A percentile compares a stretch with the other conserved stretches of the same genome.
phyloP scores from a whole-genome alignment of 2,329 filamentous ascomycete genomes.

The Colletotrichum godetiae region DNA sequence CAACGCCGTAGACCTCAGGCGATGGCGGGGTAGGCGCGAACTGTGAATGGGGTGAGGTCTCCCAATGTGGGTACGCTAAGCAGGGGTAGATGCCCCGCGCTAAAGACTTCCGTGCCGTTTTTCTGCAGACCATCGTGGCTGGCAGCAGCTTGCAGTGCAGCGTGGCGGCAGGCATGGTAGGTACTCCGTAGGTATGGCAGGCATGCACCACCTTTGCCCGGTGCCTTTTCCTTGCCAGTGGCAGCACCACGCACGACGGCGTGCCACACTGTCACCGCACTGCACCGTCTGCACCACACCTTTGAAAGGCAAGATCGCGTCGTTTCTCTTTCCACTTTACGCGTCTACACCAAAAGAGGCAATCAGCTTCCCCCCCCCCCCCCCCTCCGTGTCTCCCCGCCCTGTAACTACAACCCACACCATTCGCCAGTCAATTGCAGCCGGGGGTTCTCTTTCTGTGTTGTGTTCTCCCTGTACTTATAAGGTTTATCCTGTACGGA shows the following conservation, averaged over 20 bases:
- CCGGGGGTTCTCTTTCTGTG: neutral
- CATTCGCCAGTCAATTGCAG: neutral
- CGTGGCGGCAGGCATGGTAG: neutral
- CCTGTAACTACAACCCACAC: neutral
- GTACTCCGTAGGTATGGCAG: neutral
- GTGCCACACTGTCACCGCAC: neutral
- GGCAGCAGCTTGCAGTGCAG: neutral
- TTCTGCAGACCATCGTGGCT: neutral
- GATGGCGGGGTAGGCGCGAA: constrained; percentile 26
- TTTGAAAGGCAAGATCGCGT: neutral
- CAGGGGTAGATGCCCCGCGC: constrained; percentile 29
- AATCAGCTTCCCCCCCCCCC: neutral
- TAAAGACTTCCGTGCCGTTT: constrained; percentile 16
- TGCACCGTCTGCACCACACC: too few species aligned
- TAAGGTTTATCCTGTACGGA: neutral
- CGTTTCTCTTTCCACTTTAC: constrained; percentile 1
- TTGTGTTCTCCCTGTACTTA: neutral
- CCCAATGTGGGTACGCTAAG: constrained; percentile 17
- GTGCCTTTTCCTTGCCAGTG: constrained; percentile 5
- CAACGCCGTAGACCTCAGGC: constrained; percentile 8
- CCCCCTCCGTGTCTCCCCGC: neutral
- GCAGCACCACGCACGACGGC: neutral
- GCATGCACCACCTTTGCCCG: constrained; percentile 10
- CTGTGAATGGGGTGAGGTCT: constrained; percentile 33
- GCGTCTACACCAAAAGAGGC: constrained; percentile 2